A percentile compares a stretch with the other conserved stretches of the same genome.
Conservation (phyloP, 208 protist species). For the Endotrypanum monterogeii region DNA sequence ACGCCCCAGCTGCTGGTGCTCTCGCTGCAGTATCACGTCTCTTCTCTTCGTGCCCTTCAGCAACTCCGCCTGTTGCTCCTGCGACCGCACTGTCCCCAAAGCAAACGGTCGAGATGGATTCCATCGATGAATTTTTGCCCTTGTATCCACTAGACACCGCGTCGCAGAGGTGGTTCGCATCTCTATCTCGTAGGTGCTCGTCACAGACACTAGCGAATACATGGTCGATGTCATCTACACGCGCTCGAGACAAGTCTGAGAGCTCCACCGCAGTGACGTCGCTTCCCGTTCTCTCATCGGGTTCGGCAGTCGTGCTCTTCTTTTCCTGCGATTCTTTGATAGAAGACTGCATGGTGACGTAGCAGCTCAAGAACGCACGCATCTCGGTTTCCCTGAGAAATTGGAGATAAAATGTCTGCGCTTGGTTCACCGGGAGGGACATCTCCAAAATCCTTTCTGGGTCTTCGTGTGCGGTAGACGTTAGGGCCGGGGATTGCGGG, state of each 20-base stretch:
- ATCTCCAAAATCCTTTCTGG: constrained; percentile 1
- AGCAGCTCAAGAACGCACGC: constrained; percentile 14
- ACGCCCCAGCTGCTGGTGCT: background rate
- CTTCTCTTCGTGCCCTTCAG: background rate
- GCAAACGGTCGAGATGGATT: background rate
- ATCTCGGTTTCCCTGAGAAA: constrained; percentile 23
- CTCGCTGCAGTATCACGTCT: background rate
- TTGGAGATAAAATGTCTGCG: constrained; percentile 19
- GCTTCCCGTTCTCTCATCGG: background rate
- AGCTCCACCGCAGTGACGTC: background rate
- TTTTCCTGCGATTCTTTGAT: background rate
- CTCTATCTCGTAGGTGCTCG: background rate
- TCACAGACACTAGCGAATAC: background rate
- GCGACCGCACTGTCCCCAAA: background rate
- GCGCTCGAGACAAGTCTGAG: too few relatives aligned
- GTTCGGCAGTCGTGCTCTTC: background rate
- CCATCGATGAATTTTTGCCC: background rate
- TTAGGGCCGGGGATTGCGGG: background rate
- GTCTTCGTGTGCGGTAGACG: background rate
- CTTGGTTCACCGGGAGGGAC: constrained; percentile 3
- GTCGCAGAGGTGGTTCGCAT: background rate
- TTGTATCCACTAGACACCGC: background rate
- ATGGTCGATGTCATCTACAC: background rate
- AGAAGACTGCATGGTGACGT: constrained; percentile 8
- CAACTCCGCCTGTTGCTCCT: background rate